These are phyloP conservation scores for Thalassiosira mediterranea DNA, from an alignment of 352 stramenopile genomes.

Conservation along the genomic window DNA sequence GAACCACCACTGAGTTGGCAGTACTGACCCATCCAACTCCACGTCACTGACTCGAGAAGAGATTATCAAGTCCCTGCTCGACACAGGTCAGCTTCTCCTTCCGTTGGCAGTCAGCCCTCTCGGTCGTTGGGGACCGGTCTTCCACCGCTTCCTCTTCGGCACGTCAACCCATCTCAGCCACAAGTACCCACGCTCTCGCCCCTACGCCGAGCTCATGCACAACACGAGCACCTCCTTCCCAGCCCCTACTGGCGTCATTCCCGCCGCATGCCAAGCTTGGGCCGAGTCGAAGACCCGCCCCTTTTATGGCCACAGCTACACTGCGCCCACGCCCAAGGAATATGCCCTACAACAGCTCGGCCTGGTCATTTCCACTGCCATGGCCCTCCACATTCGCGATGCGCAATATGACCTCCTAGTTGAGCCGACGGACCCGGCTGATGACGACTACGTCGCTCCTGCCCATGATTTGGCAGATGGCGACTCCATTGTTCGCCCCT, in stretches of 20 bases:
- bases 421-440: background rate
- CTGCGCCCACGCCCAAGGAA: slow-evolving; percentile 3
- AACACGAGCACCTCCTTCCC: background rate
- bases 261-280: background rate
- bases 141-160: background rate
- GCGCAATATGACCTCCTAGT: background rate
- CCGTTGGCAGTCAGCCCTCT: background rate
- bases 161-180: background rate
- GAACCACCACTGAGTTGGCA: no score
- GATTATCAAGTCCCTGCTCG: background rate
- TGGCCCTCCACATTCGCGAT: slow-evolving; percentile 13
- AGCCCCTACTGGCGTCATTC: background rate
- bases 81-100: background rate
- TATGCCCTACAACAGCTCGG: slow-evolving; percentile 17
- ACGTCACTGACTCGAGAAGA: slow-evolving; percentile 1
- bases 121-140: background rate
- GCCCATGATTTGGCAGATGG: background rate
- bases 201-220: slow-evolving; percentile 1
- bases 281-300: background rate
- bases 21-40: slow-evolving; percentile 4
- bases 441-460: background rate
- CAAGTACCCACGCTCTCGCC: background rate
- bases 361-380: slow-evolving; percentile 3
- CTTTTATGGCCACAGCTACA: slow-evolving; percentile 24
- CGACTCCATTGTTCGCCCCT: no score